These are phyloP conservation scores for Bretschneidera sinensis DNA, from an alignment of 345 rosid species.

Conservation along the genomic window DNA sequence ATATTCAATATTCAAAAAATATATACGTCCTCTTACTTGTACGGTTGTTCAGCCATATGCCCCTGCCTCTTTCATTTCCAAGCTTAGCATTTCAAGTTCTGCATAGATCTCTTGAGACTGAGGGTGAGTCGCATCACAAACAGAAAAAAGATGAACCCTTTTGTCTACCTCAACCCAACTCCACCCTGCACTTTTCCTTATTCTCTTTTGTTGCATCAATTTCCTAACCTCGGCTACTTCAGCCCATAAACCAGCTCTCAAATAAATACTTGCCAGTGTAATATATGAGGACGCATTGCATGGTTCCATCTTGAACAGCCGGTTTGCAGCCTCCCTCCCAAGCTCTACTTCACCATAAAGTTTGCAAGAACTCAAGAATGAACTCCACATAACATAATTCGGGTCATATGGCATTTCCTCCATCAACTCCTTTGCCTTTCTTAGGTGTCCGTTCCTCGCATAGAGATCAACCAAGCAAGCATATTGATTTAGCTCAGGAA, in stretches of 20 bases:
- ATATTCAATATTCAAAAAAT: too few species aligned
- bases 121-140: conserved; percentile 12
- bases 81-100: conserved; percentile 14
- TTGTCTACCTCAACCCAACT: conserved; percentile 25
- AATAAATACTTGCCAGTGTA: conserved; percentile 18
- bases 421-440: conserved; percentile 22
- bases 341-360: conserved; percentile 20
- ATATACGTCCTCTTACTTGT: too few species aligned
- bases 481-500: conserved; percentile 18
- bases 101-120: conserved; percentile 9
- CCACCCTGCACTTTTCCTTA: conserved; percentile 22
- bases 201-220: conserved; percentile 18
- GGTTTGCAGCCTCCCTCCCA: conserved; percentile 19
- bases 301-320: conserved; percentile 18
- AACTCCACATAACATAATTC: conserved; percentile 19
- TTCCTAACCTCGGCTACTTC: conserved; percentile 19
- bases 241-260: conserved; percentile 16
- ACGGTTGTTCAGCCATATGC: neutral
- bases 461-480: conserved; percentile 26
- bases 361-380: conserved; percentile 23
- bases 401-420: conserved; percentile 21
- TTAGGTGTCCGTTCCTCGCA: conserved; percentile 21
- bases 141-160: conserved; percentile 13
- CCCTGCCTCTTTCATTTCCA: conserved; percentile 15
- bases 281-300: conserved; percentile 14